Evolutionary conservation across 345 rosid species (phyloP), one percentile per base, ranked within the genome.

Genomic region (Salix suchowensis): DNA sequence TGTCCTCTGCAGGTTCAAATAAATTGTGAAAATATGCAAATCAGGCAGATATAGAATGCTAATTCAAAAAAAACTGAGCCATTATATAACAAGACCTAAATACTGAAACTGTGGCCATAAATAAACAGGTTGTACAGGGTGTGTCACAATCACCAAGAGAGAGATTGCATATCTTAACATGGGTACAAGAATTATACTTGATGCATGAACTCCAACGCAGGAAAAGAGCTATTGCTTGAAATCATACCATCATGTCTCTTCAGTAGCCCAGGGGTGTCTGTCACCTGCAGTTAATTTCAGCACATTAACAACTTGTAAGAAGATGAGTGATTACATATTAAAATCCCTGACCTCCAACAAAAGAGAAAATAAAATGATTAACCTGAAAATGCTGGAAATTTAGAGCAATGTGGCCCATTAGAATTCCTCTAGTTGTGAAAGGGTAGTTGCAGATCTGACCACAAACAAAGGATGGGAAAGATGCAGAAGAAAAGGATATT

Each of bases 191-290:
- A n/a, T n/a, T 36, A 62, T 55, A 73, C 62, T 6, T 15, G 14
- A 46, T 14, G 18, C 18, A 4, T 14, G 1, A 46, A 46, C 52
- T 46, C 52, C 52, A 15, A 46, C 9, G 14, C 23, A 39, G 21
- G 60, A 44, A 54, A 58, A 68, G n/a, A 75, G 34, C 9, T 52
- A 24, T 44, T 39, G 76, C 39, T 15, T 30, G 46, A 42, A 24
- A 4, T 78, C 65, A 80, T 87, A 95, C 98, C 98, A 78, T 95
- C 98, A 76, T 68, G 52, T 86, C 98, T 91, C 84, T 85, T 87
- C 48, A 95, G 89, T 67, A 95, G 87, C 32, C 98, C 98, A 75
- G 98, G 98, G 46, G 98, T 95, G 84, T 95, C 98, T 5, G 97
- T 95, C 69, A 93, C 96, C 98, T 95, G 89, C 75, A 84, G 70